Conservation (phyloP, 192 early-diverging fungal species). For the Phycomyces blakesleeanus region DNA sequence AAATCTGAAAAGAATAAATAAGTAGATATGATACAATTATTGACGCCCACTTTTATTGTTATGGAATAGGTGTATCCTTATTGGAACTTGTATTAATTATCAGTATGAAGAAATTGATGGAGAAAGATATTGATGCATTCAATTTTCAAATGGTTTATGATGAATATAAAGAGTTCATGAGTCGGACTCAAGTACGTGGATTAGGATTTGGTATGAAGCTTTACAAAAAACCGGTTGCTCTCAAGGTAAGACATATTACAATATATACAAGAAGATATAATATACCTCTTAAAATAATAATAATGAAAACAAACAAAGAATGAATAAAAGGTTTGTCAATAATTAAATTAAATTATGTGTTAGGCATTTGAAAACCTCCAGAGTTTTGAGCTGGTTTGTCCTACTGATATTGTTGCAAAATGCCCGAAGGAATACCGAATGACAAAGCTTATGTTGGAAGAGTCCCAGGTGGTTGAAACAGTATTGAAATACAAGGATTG, state of each 20-base stretch:
- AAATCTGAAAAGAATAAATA: neutral
- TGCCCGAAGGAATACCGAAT: constrained; percentile 86
- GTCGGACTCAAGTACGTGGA: constrained; percentile 45
- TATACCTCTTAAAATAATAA: neutral
- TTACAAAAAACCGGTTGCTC: constrained; percentile 73
- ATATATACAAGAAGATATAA: neutral
- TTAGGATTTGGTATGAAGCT: constrained; percentile 60
- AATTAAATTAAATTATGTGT: no score
- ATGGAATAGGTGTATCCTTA: constrained; percentile 58
- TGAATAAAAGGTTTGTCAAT: no score
- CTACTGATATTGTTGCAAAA: constrained; percentile 46
- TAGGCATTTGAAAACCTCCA: constrained; percentile 80
- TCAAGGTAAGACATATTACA: constrained; percentile 55
- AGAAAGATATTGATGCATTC: constrained; percentile 63
- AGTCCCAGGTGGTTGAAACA: constrained; percentile 58
- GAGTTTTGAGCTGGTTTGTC: constrained; percentile 64
- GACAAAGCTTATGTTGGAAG: constrained; percentile 76
- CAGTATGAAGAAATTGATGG: constrained; percentile 69
- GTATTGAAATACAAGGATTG: constrained; percentile 58
- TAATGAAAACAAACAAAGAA: neutral
- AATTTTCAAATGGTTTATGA: constrained; percentile 96
- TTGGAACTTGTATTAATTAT: constrained; percentile 80
- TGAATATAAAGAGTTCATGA: constrained; percentile 85
- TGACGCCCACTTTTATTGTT: neutral
- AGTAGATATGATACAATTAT: constrained; percentile 1